Conservation (phyloP, 2,329 filamentous ascomycete species). For the Orbilia blumenaviensis region DNA sequence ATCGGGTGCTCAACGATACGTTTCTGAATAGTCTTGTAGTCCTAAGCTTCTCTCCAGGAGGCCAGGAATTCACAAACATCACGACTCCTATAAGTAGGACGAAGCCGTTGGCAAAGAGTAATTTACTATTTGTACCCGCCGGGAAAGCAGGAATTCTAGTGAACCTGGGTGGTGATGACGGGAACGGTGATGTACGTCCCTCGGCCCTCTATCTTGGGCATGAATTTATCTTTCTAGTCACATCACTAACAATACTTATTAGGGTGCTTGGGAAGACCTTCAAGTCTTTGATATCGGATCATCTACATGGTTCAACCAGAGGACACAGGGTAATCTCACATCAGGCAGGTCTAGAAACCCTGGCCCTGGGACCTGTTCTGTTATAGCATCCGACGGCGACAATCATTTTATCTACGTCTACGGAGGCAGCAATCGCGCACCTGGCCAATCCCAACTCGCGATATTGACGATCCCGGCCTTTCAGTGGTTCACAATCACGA, state of each 20-base stretch:
- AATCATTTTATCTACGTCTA: conserved; percentile 52
- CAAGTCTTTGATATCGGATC: conserved; percentile 49
- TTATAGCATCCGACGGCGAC: conserved; percentile 20
- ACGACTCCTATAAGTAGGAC: conserved; percentile 6
- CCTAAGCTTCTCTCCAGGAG: conserved; percentile 11
- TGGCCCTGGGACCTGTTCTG: conserved; percentile 43
- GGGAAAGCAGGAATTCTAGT: conserved; percentile 45
- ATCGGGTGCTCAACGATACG: conserved; percentile 28
- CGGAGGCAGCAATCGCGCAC: conserved; percentile 42
- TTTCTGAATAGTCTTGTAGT: conserved; percentile 37
- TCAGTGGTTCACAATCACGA: conserved; percentile 34
- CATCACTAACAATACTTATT: neutral
- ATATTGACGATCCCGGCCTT: conserved; percentile 47
- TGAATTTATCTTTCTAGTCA: neutral
- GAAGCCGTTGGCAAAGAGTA: conserved; percentile 35
- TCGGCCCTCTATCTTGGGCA: neutral
- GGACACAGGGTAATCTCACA: conserved; percentile 38
- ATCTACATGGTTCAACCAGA: conserved; percentile 49
- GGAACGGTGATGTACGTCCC: conserved; percentile 23
- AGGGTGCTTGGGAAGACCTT: conserved; percentile 50
- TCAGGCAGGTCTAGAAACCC: conserved; percentile 41
- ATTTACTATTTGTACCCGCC: conserved; percentile 46
- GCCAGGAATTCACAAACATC: conserved; percentile 39
- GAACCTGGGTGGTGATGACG: conserved; percentile 40
- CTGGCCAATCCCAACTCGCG: conserved; percentile 45